Evolutionary conservation across 768 basidiomycete genomes (phyloP).

Genomic region (Mycena vitilis): DNA sequence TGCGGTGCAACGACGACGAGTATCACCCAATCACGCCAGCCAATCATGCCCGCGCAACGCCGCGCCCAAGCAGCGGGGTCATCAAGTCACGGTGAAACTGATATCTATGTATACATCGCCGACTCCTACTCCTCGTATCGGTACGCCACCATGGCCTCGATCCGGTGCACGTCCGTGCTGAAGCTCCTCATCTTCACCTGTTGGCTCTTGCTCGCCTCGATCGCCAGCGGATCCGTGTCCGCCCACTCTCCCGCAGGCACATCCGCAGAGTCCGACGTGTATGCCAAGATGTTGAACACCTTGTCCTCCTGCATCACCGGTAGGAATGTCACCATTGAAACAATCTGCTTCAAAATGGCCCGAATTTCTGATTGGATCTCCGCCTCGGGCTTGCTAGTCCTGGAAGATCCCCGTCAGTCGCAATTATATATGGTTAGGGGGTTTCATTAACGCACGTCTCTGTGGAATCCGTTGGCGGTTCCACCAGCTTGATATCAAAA

Average conservation of each 20-base stretch:
- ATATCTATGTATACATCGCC: too few relatives aligned
- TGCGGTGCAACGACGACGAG: neutral
- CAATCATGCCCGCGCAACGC: too few relatives aligned
- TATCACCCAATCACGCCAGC: neutral
- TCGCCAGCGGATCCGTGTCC: conserved; percentile 92
- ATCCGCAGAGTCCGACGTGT: conserved; percentile 76
- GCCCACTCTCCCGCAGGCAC: conserved; percentile 92
- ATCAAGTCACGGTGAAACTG: conserved; percentile 25
- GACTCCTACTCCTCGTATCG: conserved; percentile 80
- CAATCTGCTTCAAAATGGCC: conserved; percentile 85
- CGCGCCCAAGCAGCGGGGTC: too few relatives aligned
- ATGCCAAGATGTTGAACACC: conserved; percentile 97
- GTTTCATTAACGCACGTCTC: too few relatives aligned
- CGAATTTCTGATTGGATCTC: conserved; percentile 98
- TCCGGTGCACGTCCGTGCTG: conserved; percentile 97
- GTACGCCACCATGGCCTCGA: conserved; percentile 98
- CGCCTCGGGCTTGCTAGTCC: conserved; percentile 77
- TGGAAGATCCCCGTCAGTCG: conserved; percentile 17
- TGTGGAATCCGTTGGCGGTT: too few relatives aligned
- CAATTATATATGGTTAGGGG: neutral
- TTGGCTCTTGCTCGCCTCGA: conserved; percentile 93
- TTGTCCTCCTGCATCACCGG: conserved; percentile 55
- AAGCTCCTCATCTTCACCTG: conserved; percentile 96
- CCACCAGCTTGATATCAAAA: conserved; percentile 85
- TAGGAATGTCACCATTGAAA: conserved; percentile 95